Percentiles rank a stretch among this genome's conserved stretches.
phyloP scores from a whole-genome alignment of 1,284 basidiomycete species.

The Rhodotorula sp. region DNA sequence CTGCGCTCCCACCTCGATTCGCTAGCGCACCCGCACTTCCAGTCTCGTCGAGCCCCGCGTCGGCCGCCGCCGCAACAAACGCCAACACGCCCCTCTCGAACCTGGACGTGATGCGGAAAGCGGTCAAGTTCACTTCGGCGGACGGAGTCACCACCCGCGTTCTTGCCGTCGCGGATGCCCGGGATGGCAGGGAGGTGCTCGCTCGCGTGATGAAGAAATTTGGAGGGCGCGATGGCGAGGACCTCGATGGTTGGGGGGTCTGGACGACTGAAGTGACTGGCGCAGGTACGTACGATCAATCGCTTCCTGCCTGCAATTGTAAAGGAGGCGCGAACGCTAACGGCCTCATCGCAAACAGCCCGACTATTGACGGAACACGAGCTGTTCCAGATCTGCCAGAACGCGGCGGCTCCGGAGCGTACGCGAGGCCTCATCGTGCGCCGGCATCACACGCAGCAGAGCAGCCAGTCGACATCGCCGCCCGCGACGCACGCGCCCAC shows the following conservation, averaged over 20 bases:
- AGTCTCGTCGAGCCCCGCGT: neutral
- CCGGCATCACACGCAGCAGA: conserved; percentile 46
- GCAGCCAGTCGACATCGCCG: conserved; percentile 12
- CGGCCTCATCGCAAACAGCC: neutral
- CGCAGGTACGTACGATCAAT: conserved; percentile 53
- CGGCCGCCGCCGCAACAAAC: neutral
- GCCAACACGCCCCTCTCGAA: conserved; percentile 10
- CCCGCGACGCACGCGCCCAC: neutral
- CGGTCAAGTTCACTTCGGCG: conserved; percentile 79
- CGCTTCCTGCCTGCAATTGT: neutral
- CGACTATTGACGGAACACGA: conserved; percentile 78
- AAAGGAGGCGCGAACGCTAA: neutral
- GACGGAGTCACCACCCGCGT: conserved; percentile 64
- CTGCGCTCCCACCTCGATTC: conserved; percentile 1
- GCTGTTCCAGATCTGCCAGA: conserved; percentile 79
- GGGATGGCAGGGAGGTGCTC: conserved; percentile 75
- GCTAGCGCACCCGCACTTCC: neutral
- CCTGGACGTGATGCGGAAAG: conserved; percentile 69
- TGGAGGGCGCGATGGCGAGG: conserved; percentile 50
- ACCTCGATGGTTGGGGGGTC: conserved; percentile 76
- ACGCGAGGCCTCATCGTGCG: conserved; percentile 79
- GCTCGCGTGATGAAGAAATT: conserved; percentile 85
- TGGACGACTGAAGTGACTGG: conserved; percentile 63
- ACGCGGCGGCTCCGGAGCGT: conserved; percentile 70
- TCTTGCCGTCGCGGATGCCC: conserved; percentile 74